These are phyloP conservation scores for Cordia subcordata DNA, from an alignment of 257 asterid species.

Conservation along the genomic window DNA sequence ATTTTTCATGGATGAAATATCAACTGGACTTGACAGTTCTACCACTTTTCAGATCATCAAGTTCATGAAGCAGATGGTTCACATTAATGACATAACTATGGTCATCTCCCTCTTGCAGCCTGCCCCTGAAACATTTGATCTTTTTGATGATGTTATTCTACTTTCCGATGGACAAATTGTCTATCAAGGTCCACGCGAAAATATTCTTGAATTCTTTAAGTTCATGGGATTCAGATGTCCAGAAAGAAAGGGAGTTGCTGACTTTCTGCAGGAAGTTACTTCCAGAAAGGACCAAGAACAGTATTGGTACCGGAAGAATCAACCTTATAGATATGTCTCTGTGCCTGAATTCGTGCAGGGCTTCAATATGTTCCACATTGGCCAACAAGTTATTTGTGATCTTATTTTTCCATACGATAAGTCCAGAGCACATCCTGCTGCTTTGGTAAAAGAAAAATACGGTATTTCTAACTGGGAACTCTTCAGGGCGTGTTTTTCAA, in stretches of 20 bases:
- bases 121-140: constrained; percentile 74
- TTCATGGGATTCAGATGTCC: constrained; percentile 77
- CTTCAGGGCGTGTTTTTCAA: constrained; percentile 56
- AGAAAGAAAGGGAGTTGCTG: constrained; percentile 76
- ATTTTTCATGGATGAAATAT: constrained; percentile 88
- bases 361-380: constrained; percentile 50
- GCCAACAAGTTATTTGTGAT: constrained; percentile 40
- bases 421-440: constrained; percentile 61
- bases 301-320: constrained; percentile 50
- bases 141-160: constrained; percentile 71
- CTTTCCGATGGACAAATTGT: constrained; percentile 75
- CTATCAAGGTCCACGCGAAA: constrained; percentile 76
- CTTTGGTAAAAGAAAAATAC: constrained; percentile 64
- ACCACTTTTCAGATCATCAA: constrained; percentile 82
- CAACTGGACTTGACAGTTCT: constrained; percentile 86
- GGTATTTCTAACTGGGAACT: constrained; percentile 72
- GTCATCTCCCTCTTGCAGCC: constrained; percentile 81
- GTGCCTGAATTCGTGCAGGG: constrained; percentile 49
- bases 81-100: constrained; percentile 67
- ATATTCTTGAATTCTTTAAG: constrained; percentile 58
- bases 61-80: constrained; percentile 87
- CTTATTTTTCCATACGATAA: constrained; percentile 62
- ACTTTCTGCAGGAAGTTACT: constrained; percentile 83
- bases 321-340: constrained; percentile 51
- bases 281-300: constrained; percentile 81